Conservation (phyloP, 2,329 filamentous ascomycete genomes). For the Zymoseptoria brevis region DNA sequence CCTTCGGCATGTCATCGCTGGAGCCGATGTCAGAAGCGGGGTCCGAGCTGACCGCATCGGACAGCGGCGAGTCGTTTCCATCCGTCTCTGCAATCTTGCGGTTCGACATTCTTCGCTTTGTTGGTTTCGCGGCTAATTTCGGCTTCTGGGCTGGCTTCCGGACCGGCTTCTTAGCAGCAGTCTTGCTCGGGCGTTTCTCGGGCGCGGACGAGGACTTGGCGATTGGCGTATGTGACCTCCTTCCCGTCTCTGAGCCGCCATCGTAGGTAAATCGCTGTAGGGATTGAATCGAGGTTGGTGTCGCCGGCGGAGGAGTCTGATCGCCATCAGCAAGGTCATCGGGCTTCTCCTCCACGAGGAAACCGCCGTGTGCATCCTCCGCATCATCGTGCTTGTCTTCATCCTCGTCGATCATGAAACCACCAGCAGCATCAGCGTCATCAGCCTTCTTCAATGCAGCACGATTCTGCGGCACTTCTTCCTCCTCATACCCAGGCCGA, state of each 20-base stretch:
- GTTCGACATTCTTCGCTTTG: slow-evolving; percentile 1
- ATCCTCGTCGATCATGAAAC: slow-evolving; percentile 23
- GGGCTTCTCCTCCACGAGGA: slow-evolving; percentile 19
- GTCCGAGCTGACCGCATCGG: slow-evolving; percentile 1
- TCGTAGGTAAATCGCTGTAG: neutral
- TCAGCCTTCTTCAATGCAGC: slow-evolving; percentile 11
- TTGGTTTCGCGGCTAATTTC: slow-evolving; percentile 4
- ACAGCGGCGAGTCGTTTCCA: slow-evolving; percentile 1
- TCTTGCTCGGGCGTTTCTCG: slow-evolving; percentile 1
- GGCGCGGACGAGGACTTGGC: neutral
- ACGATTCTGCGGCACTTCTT: slow-evolving; percentile 25
- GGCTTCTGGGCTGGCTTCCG: slow-evolving; percentile 2
- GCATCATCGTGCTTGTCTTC: slow-evolving; percentile 24
- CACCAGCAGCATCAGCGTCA: slow-evolving; percentile 17
- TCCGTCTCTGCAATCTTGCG: slow-evolving; percentile 1
- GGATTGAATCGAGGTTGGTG: neutral
- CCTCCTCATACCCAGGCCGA: slow-evolving; percentile 30
- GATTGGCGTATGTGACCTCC: neutral
- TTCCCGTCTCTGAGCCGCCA: neutral
- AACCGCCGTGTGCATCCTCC: slow-evolving; percentile 32
- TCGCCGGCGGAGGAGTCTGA: neutral
- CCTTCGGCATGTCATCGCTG: neutral
- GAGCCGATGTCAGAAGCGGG: neutral
- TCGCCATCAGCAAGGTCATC: neutral
- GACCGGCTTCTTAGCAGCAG: neutral